Base-by-base conservation (phyloP, 176 grass and related monocot genomes). In the Alopecurus myosuroides region DNA sequence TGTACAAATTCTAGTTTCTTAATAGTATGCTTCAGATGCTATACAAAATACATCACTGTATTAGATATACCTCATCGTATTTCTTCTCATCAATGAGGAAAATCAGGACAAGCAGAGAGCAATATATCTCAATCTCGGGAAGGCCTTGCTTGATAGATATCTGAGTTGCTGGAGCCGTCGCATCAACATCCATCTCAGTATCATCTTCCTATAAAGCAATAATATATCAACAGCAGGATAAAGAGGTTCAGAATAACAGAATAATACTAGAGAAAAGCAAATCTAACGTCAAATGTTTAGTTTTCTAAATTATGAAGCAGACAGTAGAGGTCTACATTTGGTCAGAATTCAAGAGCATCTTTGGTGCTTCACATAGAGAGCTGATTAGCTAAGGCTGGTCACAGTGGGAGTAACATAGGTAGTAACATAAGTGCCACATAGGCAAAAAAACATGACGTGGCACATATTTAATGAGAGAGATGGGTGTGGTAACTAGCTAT, bases 91-190 rank as follows among this genome's bases (percentile, higher is more conserved):
- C 84, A 78, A 98, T 89, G 29, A 95, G 91, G 77, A 92, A 98
- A 82, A 94, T 93, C 34, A 95, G 75, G 41, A 98, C 91, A 77
- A 95, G 86, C 67, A 98, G 77, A 83, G 89, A 93, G 73, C 95
- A 95, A 40, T 98, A 98, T 66, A 94, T 94, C 85, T 98, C 89
- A 84, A 94, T 85, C 77, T 98, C 93, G 15, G 86, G 86, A 26
- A 95, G 74, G 14, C 88, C 64, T 73, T 91, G 91, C 61, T 95
- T 98, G 40, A 70, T 77, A 37, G 84, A 77, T 87, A 86, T 30
- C 88, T 92, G 93, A 81, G n/a, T 42, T 29, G 61, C 8, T 84
- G 81, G 77, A 84, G 76, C 61, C n/a, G 80, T 48, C 4, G 61
- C 36, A 82, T 98, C 95, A 83, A 94, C 75, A 58, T 98, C 95